Base-by-base conservation (phyloP, 2,329 filamentous ascomycete genomes). In the Cladophialophora exuberans region DNA sequence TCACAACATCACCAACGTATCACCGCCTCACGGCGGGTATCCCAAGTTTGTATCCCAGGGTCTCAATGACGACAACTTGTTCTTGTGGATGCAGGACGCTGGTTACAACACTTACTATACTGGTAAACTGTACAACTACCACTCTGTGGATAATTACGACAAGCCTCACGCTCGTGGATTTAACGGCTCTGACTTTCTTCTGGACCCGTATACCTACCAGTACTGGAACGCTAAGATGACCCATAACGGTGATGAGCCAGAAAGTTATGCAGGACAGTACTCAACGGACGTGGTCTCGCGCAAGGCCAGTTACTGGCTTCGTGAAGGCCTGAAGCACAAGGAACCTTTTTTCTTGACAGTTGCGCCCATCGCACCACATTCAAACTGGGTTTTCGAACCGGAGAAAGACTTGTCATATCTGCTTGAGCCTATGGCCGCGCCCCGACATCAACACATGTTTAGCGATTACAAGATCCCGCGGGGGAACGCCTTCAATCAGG, bases 211-310 rank as follows among this genome's bases (percentile, higher is more conserved):
- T 60, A 89, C 86, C 0, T 89, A 89, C 64, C 73, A 80, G 23
- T 89, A 89, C 65, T 76, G 83, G 20, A 88, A 89, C 64, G 75
- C 81, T 1, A 84, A 80, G 4, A 86, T 84, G 66, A 80, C 85
- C 56, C 76, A 81, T 7, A 85, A 89, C 61, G 70, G 75, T 1
- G 77, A 83, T 1, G 66, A 74, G 0, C 83, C 83, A 0, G 73
- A 79, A 10, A 81, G 77, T 61, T 79, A 82, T 54, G 73, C 80
- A 39, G 81, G 81, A 1, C 68, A 79, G 35, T 79, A 86, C 63
- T 78, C 73, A 0, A 79, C 76, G 0, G 86, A 89, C 62, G 70
- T 89, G 6, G 74, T 88, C 10, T 76, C 81, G 0, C 65, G 79
- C 3, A 83, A 86, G 59, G 79, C 85, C 0, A 72, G 80, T 6